Evolutionary conservation across 1,139 yeast species (phyloP).

Genomic region (Scheffersomyces illinoinensis): DNA sequence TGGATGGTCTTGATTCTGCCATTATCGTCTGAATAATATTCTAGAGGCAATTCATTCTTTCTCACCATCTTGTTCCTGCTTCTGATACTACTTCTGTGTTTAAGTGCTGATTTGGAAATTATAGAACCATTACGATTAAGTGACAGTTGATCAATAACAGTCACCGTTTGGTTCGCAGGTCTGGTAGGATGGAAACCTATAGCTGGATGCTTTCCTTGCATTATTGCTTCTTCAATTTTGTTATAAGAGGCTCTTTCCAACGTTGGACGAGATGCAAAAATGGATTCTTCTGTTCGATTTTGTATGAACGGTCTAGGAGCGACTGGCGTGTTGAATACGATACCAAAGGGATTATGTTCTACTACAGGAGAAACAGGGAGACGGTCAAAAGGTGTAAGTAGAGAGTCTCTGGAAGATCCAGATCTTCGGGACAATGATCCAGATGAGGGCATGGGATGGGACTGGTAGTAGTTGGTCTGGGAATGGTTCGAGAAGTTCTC

Average conservation of each 20-base stretch:
- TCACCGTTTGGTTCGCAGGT: conserved; percentile 16
- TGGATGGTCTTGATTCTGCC: conserved; percentile 1
- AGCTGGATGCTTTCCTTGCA: not conserved
- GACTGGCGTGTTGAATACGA: not conserved
- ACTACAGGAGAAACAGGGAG: not conserved
- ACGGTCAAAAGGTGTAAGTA: conserved; percentile 5
- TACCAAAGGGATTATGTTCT: conserved; percentile 14
- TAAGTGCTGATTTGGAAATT: conserved; percentile 30
- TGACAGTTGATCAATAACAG: conserved; percentile 26
- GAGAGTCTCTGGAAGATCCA: conserved; percentile 5
- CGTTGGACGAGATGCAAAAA: not conserved
- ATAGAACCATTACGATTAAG: conserved; percentile 30
- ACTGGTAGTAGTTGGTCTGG: conserved; percentile 5
- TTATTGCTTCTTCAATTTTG: conserved; percentile 12
- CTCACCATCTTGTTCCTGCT: conserved; percentile 32
- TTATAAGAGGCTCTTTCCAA: conserved; percentile 8
- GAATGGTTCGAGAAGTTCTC: not conserved
- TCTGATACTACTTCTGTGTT: conserved; percentile 32
- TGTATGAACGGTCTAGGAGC: not conserved
- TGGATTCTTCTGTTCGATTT: not conserved
- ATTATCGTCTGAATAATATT: conserved; percentile 1
- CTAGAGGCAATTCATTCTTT: conserved; percentile 14
- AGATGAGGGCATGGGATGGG: conserved; percentile 1
- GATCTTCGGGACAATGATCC: not conserved
- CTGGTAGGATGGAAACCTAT: conserved; percentile 2